Evolutionary conservation across 2,329 filamentous ascomycete genomes (phyloP).

Genomic region (Lasiodiplodia theobromae): DNA sequence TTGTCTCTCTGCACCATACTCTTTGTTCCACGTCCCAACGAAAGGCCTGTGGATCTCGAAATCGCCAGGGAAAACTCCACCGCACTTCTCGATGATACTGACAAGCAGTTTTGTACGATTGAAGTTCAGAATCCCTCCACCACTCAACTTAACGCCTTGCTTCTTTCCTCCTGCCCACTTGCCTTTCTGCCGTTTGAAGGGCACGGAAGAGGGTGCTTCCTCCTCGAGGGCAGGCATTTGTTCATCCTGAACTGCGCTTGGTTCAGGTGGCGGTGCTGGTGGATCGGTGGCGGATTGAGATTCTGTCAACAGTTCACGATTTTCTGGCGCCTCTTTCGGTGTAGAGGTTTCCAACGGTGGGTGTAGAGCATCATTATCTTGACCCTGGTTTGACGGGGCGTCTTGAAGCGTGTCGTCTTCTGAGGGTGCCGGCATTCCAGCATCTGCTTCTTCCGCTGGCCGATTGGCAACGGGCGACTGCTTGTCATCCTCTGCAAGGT

Average conservation of each 20-base stretch:
- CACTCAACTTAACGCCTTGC: constrained; percentile 39
- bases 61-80: constrained; percentile 63
- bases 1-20: constrained; percentile 43
- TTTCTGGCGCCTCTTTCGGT: not conserved
- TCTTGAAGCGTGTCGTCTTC: constrained; percentile 10
- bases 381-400: not conserved
- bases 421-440: not conserved
- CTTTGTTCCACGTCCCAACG: constrained; percentile 60
- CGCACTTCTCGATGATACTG: constrained; percentile 61
- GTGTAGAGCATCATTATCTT: not conserved
- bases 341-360: not conserved
- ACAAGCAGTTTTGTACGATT: constrained; percentile 59
- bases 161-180: constrained; percentile 30
- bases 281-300: not conserved
- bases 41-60: constrained; percentile 64
- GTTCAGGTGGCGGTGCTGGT: not conserved
- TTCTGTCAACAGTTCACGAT: not conserved
- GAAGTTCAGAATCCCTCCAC: constrained; percentile 54
- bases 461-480: not conserved
- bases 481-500: too few relatives aligned
- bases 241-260: not conserved
- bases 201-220: constrained; percentile 2
- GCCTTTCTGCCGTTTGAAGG: constrained; percentile 21
- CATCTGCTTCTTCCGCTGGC: not conserved
- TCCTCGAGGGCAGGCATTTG: constrained; percentile 13